Evolutionary conservation across 495 filamentous ascomycete species (phyloP), one percentile per base, ranked within the genome.

Genomic region (Mytilinidion resinicola): DNA sequence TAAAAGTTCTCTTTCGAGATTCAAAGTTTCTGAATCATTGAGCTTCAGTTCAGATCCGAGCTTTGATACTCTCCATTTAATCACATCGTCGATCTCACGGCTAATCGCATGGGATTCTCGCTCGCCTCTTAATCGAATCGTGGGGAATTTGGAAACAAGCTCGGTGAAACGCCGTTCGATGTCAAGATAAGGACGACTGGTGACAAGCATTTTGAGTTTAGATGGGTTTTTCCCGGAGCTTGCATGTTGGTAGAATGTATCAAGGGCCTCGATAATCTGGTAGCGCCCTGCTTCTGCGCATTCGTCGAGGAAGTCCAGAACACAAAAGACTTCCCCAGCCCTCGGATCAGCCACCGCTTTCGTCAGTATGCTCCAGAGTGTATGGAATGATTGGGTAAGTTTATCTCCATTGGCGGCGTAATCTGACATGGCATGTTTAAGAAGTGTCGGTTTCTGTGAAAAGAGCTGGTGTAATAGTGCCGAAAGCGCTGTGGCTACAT

Each of bases 391-490:
- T 38, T 43, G 43, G 12, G 35, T 55, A 14, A 43, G 37, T 34
- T 33, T 36, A 15, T 10, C 15, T 10, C 50, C 50, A 14, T 53
- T 5, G 41, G 30, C 9, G 25, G 52, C 43, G 35, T 53, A 43
- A 7, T 53, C 34, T 33, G 17, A 14, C 49, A 59, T 53, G 36
- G 56, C 56, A 59, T 59, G 53, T 17, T 52, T 46, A 17, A 61
- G 51, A 4, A 61, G 54, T 6, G 15, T 33, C 9, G 59, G 52
- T 1, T 61, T 57, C 17, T 49, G 30, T 9, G 42, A 51, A 47
- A 61, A 56, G 11, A 61, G 53, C 36, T 61, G 59, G 19, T 61
- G 59, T 8, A 61, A 39, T 17, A 61, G 30, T n/a, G 53, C 59
- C 50, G 42, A 57, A 43, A 61, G 53, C 0, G 51, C 53, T 44